These are phyloP conservation scores for Lolium rigidum DNA, from an alignment of 176 grass and related monocot species.

Conservation along the genomic window DNA sequence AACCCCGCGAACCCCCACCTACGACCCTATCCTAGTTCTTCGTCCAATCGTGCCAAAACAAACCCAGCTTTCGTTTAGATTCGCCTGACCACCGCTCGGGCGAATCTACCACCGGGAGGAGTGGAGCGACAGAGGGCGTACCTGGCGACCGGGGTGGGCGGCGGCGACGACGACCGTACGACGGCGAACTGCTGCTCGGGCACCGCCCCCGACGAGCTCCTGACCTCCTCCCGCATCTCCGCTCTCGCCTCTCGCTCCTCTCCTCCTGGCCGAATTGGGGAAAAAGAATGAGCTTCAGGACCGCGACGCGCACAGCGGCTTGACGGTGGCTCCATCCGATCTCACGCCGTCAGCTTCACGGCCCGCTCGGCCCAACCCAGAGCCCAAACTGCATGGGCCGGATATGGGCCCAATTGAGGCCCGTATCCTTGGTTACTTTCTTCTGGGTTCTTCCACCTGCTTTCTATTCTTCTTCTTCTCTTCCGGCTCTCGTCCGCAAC, in stretches of 20 bases:
- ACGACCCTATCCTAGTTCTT: slow-evolving; percentile 20
- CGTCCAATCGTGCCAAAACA: not conserved
- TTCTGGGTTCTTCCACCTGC: not conserved
- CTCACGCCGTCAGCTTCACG: slow-evolving; percentile 46
- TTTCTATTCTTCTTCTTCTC: not conserved
- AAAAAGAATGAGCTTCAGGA: slow-evolving; percentile 12
- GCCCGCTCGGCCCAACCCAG: not conserved
- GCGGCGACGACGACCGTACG: slow-evolving; percentile 78
- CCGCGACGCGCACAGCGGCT: slow-evolving; percentile 40
- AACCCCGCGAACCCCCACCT: not conserved
- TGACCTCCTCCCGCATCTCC: slow-evolving; percentile 89
- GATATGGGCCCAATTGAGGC: not conserved
- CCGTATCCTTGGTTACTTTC: not conserved
- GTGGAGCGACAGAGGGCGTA: slow-evolving; percentile 29
- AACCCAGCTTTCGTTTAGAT: slow-evolving; percentile 14
- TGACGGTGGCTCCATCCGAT: not conserved
- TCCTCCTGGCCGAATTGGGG: slow-evolving; percentile 34
- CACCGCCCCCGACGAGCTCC: slow-evolving; percentile 76
- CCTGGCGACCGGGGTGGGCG: slow-evolving; percentile 83
- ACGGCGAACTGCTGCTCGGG: slow-evolving; percentile 61
- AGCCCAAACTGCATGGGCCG: not conserved
- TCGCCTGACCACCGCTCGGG: not conserved
- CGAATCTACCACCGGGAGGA: slow-evolving; percentile 39
- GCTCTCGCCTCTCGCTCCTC: slow-evolving; percentile 40
- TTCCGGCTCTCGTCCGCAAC: slow-evolving; percentile 18